Percentiles rank a stretch among this genome's conserved stretches.
Conservation (phyloP, 495 filamentous ascomycete species). For the Aspergillus conjunctus region DNA sequence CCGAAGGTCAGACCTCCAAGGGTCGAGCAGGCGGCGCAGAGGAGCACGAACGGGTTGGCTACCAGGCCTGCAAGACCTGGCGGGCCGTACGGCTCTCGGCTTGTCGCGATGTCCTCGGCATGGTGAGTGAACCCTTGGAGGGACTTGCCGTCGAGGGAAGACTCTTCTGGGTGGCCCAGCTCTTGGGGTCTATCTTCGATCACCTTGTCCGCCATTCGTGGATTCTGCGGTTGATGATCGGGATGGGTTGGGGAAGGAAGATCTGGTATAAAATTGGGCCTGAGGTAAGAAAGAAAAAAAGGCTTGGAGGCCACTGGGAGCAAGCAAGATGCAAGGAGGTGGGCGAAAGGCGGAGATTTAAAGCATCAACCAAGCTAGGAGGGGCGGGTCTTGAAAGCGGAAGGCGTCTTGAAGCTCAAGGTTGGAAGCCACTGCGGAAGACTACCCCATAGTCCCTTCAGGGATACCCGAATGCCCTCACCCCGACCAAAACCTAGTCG, state of each 20-base stretch:
- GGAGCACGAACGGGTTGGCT: slow-evolving; percentile 50
- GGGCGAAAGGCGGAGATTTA: too few relatives aligned
- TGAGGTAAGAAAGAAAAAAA: not conserved
- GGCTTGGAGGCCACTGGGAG: too few relatives aligned
- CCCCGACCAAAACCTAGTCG: not conserved
- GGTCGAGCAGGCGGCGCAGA: slow-evolving; percentile 57
- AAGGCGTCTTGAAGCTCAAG: too few relatives aligned
- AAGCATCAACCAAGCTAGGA: too few relatives aligned
- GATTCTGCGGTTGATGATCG: not conserved
- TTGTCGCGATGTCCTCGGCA: slow-evolving; percentile 41
- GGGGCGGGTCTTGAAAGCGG: too few relatives aligned
- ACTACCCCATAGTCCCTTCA: too few relatives aligned
- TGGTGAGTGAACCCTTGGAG: slow-evolving; percentile 44
- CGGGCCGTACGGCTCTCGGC: slow-evolving; percentile 50
- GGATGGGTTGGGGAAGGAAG: not conserved
- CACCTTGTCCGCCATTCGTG: not conserved
- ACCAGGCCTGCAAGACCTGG: slow-evolving; percentile 51
- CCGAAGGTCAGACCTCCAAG: slow-evolving; percentile 60
- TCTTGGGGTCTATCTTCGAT: not conserved
- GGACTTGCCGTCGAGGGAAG: not conserved
- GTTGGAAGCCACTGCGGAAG: too few relatives aligned
- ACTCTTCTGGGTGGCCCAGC: not conserved
- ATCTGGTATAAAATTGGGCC: not conserved
- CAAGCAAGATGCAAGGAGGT: too few relatives aligned
- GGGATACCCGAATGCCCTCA: not conserved